Evolutionary conservation across 352 stramenopile species (phyloP), one percentile per base, ranked within the genome.

Genomic region (Globisporangium paroecandrum): DNA sequence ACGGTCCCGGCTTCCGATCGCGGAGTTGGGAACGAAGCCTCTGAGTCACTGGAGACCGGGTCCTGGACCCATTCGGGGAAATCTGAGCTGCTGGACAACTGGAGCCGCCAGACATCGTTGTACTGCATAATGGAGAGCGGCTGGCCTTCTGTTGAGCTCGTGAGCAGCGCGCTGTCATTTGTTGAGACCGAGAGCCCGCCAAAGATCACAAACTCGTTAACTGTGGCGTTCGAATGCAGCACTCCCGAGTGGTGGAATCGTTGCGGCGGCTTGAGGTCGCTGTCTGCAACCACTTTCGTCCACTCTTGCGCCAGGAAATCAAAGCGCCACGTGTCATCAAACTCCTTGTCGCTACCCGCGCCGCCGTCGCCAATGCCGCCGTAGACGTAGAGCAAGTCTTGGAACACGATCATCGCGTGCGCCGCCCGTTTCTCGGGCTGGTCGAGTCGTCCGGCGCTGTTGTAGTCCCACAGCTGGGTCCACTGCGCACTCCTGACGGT

Each of bases 321-420:
- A 49, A 89, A 87, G 12, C 71, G 69, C 85, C 85, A 93, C n/a
- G 85, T 90, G 64, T 93, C 85, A n/a, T 83, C 81, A 36, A 78
- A 87, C 66, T 93, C 85, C 63, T 82, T 57, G 57, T 89, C 80
- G 4, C 63, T 62, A 32, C 65, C 64, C 8, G 69, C 59, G 2
- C 63, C 15, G 38, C 72, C 24, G 7, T 75, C 70, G 29, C 78
- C 82, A 38, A 90, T 75, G 49, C 85, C 85, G 3, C 85, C 85
- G 63, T 82, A 90, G 34, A 90, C 61, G 65, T 89, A 91, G 36
- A 93, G 63, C 12, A 68, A 66, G 62, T 93, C 79, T 9, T 82
- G 55, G 57, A 83, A 81, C 3, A 64, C 56, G 13, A 81, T 59
- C 49, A 90, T 73, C 0, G 74, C 79, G 46, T 93, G 85, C 22